phyloP scores from a whole-genome alignment of 441 rosid species.

The Raphanus hybrid region DNA sequence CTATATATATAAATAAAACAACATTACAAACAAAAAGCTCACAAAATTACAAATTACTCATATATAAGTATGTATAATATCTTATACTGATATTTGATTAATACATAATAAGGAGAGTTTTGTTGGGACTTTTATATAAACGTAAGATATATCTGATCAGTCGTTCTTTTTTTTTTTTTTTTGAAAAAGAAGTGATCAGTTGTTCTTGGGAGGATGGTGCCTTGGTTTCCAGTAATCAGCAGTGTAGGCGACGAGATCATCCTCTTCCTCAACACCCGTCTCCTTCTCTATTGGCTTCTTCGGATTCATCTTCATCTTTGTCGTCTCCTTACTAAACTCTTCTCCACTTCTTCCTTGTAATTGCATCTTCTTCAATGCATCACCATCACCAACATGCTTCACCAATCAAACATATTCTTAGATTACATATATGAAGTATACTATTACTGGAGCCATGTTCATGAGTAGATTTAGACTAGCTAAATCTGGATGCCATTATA shows the following conservation, averaged over 20 bases:
- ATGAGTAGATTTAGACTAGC: not conserved
- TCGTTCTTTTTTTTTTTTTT: conserved; percentile 50
- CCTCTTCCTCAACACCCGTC: conserved; percentile 37
- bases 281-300: conserved; percentile 31
- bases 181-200: conserved; percentile 30
- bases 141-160: conserved; percentile 28
- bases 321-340: conserved; percentile 32
- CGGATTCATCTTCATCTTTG: conserved; percentile 9
- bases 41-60: not conserved
- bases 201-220: conserved; percentile 87
- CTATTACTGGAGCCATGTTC: not conserved
- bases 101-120: not conserved
- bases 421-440: not conserved
- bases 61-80: conserved; percentile 2
- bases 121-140: not conserved
- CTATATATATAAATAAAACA: not conserved
- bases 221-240: conserved; percentile 76
- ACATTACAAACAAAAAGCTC: conserved; percentile 33
- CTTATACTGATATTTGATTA: not conserved
- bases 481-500: not conserved
- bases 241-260: conserved; percentile 66
- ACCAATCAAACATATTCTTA: conserved; percentile 9
- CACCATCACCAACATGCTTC: conserved; percentile 20
- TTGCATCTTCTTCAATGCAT: conserved; percentile 26
- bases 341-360: conserved; percentile 19